Conservation (phyloP, 345 rosid species). For the Chamaenerion angustifolium region DNA sequence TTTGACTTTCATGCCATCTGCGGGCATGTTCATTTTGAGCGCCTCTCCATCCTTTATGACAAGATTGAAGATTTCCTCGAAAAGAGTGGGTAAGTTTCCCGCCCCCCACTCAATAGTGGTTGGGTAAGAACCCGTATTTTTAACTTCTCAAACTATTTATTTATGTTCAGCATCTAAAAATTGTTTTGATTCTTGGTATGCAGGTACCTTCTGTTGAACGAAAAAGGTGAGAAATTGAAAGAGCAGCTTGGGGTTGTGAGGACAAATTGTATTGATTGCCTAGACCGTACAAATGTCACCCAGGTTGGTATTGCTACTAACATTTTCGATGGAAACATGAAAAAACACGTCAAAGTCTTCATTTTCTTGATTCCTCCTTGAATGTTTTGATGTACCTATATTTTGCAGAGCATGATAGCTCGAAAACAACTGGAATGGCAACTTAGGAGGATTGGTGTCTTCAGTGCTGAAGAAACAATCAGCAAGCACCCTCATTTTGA, state of each 20-base stretch:
- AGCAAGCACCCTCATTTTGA: constrained; percentile 71
- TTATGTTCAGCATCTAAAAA: too few relatives aligned
- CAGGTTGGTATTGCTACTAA: constrained; percentile 33
- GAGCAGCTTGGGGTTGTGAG: constrained; percentile 90
- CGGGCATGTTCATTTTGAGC: constrained; percentile 96
- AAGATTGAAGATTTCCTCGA: constrained; percentile 78
- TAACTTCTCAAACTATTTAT: too few relatives aligned
- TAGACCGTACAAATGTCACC: constrained; percentile 96
- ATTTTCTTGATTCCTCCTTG: too few relatives aligned
- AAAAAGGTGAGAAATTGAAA: constrained; percentile 88
- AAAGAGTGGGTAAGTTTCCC: constrained; percentile 48
- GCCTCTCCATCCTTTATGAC: constrained; percentile 78
- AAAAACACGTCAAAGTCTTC: too few relatives aligned
- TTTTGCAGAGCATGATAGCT: constrained; percentile 85
- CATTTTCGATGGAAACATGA: too few relatives aligned
- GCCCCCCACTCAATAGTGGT: too few relatives aligned
- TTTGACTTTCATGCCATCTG: constrained; percentile 86
- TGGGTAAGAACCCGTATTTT: too few relatives aligned
- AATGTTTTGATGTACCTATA: background rate
- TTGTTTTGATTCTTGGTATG: background rate
- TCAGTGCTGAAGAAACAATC: constrained; percentile 89
- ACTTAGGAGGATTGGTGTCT: constrained; percentile 76
- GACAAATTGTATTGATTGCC: constrained; percentile 95
- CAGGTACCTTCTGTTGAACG: constrained; percentile 81
- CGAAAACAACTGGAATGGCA: constrained; percentile 79